These are phyloP conservation scores for Trichoderma orchidacearum DNA, from an alignment of 495 filamentous ascomycete genomes.

Conservation along the genomic window DNA sequence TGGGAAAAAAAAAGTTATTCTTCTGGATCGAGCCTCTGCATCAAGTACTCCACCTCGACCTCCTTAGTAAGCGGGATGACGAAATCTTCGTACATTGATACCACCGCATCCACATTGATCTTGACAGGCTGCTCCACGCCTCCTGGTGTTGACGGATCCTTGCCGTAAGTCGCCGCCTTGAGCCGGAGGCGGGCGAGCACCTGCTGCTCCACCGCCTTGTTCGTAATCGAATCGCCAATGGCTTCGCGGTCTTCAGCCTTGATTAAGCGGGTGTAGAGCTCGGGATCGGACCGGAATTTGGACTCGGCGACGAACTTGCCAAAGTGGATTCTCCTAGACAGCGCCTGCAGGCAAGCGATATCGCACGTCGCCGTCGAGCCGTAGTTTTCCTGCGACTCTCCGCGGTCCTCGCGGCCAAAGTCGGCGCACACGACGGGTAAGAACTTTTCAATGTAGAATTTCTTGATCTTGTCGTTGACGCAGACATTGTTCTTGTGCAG, in stretches of 20 bases:
- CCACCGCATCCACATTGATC: slow-evolving; percentile 87
- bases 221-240: slow-evolving; percentile 83
- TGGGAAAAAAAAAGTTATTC: neutral
- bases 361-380: slow-evolving; percentile 86
- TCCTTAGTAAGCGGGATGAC: slow-evolving; percentile 96
- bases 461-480: slow-evolving; percentile 78
- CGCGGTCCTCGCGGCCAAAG: slow-evolving; percentile 60
- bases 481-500: slow-evolving; percentile 89
- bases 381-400: slow-evolving; percentile 87
- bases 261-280: slow-evolving; percentile 69
- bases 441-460: slow-evolving; percentile 68
- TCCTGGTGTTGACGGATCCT: slow-evolving; percentile 46
- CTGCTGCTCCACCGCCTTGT: slow-evolving; percentile 78
- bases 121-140: slow-evolving; percentile 35
- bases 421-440: slow-evolving; percentile 69
- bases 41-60: slow-evolving; percentile 94
- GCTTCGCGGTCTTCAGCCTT: slow-evolving; percentile 60
- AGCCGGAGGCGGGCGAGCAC: slow-evolving; percentile 75
- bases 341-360: slow-evolving; percentile 78
- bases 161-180: slow-evolving; percentile 94
- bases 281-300: slow-evolving; percentile 82
- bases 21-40: slow-evolving; percentile 55
- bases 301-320: slow-evolving; percentile 98
- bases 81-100: slow-evolving; percentile 87
- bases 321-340: slow-evolving; percentile 89